phyloP scores from a whole-genome alignment of 768 basidiomycete species.

The Cystobasidium onofrii region DNA sequence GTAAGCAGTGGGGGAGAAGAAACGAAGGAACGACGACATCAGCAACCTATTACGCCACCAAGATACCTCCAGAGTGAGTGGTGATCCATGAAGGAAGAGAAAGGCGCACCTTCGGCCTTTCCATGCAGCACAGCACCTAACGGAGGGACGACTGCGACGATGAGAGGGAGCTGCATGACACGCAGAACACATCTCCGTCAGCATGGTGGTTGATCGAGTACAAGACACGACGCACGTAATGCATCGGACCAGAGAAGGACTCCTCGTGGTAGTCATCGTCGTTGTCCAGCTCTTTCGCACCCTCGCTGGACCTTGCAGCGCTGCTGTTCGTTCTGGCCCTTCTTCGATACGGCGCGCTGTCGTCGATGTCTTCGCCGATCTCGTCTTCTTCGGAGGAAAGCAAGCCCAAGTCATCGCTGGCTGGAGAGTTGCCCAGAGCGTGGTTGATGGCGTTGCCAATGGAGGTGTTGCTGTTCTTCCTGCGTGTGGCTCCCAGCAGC shows the following conservation, averaged over 20 bases:
- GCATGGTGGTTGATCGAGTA: neutral
- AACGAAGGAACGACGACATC: too few species aligned
- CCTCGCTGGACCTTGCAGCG: neutral
- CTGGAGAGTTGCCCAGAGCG: neutral
- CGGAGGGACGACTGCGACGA: conserved; percentile 42
- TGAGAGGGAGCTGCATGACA: conserved; percentile 40
- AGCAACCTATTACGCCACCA: neutral
- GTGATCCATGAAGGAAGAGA: too few species aligned
- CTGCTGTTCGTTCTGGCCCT: neutral
- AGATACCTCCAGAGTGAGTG: too few species aligned
- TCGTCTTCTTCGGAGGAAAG: neutral
- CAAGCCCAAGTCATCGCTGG: neutral
- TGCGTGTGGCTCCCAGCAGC: neutral
- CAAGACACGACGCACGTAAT: conserved; percentile 5
- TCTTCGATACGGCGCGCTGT: neutral
- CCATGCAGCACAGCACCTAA: conserved; percentile 41
- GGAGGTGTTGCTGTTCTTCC: neutral
- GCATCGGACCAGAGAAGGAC: conserved; percentile 6
- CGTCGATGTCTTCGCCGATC: neutral
- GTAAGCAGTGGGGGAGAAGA: neutral
- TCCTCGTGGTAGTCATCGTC: conserved; percentile 6
- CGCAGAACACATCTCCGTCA: neutral
- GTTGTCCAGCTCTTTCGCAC: neutral
- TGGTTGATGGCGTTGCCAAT: neutral
- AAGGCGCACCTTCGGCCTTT: conserved; percentile 34